Evolutionary conservation across 768 basidiomycete genomes (phyloP).

Genomic region (Pulveroboletus sp.): DNA sequence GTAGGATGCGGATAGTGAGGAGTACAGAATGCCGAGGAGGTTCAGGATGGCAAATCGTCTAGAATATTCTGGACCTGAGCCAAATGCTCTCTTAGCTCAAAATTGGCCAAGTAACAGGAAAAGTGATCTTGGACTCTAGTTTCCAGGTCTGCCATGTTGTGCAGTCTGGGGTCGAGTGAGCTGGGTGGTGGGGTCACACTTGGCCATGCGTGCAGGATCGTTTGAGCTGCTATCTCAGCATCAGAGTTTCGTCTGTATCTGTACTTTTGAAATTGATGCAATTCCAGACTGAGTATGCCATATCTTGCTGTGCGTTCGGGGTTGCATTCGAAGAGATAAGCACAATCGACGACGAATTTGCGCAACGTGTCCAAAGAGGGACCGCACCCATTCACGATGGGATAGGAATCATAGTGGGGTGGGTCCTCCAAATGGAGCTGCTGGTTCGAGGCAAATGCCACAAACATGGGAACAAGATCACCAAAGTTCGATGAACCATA

Average conservation of each 20-base stretch:
- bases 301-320: too few species aligned
- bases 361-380: neutral
- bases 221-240: neutral
- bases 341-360: neutral
- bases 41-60: neutral
- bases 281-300: too few species aligned
- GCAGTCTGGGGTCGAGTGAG: neutral
- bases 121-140: neutral
- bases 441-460: constrained; percentile 27
- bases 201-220: neutral
- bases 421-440: constrained; percentile 6
- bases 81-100: neutral
- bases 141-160: neutral
- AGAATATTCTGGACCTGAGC: neutral
- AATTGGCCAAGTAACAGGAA: neutral
- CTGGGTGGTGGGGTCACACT: neutral
- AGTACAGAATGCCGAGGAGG: neutral
- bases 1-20: neutral
- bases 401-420: neutral
- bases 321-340: neutral
- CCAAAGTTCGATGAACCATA: constrained; percentile 17
- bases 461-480: constrained; percentile 20
- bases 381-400: too few species aligned
- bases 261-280: neutral
- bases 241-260: neutral